Conservation (phyloP, 495 filamentous ascomycete genomes). For the Neurospora sp. region DNA sequence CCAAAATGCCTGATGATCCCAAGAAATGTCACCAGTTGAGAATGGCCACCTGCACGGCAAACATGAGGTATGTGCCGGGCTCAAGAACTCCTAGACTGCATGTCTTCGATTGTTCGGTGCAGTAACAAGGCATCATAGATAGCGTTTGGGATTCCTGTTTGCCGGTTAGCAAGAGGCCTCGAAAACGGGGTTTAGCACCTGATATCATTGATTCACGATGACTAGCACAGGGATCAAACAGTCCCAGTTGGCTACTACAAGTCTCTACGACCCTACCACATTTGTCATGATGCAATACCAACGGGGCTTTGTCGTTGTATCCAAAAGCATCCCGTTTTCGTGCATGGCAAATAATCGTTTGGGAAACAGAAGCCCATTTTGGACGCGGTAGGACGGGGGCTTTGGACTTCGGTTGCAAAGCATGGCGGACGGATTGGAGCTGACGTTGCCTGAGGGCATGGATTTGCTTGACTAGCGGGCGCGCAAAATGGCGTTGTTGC, state of each 20-base stretch:
- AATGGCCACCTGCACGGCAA: not conserved
- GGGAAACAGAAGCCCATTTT: not conserved
- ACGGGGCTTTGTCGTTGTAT: not conserved
- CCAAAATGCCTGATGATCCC: not conserved
- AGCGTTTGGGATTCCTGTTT: not conserved
- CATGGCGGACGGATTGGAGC: not conserved
- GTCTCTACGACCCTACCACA: not conserved
- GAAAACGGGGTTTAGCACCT: not conserved
- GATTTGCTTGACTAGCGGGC: not conserved
- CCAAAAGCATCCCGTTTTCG: not conserved
- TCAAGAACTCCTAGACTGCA: not conserved
- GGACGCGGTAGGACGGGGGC: not conserved
- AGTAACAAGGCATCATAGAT: not conserved
- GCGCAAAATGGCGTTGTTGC: not conserved
- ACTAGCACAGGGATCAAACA: not conserved
- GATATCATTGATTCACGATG: not conserved
- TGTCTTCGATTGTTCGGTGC: not conserved
- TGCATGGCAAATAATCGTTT: not conserved
- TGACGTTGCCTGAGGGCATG: not conserved
- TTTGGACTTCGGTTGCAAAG: not conserved
- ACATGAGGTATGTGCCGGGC: not conserved
- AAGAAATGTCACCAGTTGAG: not conserved
- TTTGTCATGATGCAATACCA: not conserved
- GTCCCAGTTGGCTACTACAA: not conserved
- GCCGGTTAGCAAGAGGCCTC: not conserved